Conservation (phyloP, 306 rosid genomes). For the Chamaecrista fasciculata region DNA sequence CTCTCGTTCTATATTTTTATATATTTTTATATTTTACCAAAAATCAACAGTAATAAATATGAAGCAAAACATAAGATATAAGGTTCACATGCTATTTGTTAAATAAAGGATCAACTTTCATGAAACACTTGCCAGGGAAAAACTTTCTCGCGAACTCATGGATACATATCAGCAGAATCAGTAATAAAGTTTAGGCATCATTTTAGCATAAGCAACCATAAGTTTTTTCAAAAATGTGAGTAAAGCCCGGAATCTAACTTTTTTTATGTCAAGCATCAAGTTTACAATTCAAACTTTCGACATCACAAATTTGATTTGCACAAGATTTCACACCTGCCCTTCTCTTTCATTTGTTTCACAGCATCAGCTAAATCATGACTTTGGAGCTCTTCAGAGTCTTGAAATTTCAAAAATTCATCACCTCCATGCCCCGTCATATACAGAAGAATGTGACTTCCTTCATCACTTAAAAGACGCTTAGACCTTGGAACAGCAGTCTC, state of each 20-base stretch:
- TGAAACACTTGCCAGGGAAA: neutral
- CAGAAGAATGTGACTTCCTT: conserved; percentile 94
- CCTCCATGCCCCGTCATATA: conserved; percentile 99
- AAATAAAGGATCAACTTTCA: neutral
- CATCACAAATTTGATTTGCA: conserved; percentile 7
- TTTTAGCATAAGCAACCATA: neutral
- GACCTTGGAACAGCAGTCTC: conserved; percentile 93
- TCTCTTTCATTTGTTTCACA: conserved; percentile 96
- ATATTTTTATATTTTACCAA: too few species aligned
- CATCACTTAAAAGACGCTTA: conserved; percentile 91
- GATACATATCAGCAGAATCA: neutral
- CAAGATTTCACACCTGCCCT: conserved; percentile 57
- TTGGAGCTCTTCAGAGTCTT: conserved; percentile 96
- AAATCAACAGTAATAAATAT: too few species aligned
- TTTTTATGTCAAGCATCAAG: conserved; percentile 5
- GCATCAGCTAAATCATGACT: conserved; percentile 99
- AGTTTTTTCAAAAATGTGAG: neutral
- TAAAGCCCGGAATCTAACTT: neutral
- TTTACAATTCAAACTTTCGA: conserved; percentile 11
- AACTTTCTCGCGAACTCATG: neutral
- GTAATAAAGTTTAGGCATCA: neutral
- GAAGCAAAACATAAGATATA: neutral
- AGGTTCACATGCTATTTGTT: neutral
- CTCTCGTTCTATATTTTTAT: too few species aligned
- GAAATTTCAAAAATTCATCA: conserved; percentile 95